Base-by-base conservation (phyloP, 306 rosid genomes). In the Pyrus bretschneideri region DNA sequence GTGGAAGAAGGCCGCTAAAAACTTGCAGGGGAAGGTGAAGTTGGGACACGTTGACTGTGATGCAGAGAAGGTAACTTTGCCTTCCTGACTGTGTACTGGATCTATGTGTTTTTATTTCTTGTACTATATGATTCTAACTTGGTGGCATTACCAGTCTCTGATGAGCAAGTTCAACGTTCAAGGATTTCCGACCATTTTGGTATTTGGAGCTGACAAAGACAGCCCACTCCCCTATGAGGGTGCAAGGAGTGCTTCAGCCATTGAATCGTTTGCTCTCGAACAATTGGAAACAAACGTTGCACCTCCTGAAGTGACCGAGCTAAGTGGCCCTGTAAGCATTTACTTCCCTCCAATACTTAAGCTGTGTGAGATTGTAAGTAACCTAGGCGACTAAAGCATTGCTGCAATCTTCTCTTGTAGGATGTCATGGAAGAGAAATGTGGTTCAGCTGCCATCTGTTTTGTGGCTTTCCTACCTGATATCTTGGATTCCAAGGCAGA, bases 31-130 rank as follows among this genome's bases (percentile, higher is more conserved):
- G 67, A 96, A 96, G 83, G 97, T 91, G 83, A 91, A 92, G 72
- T 83, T 96, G 80, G 99, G 99, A 78, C 99, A 96, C 61, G 94
- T 96, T 74, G 99, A 96, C 71, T 96, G 99, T 78, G 99, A 96
- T 74, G 91, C 96, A 9, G 99, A 96, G 59, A 87, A 92, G 97
- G 99, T 96, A 84, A 82, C 29, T 30, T 35, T 80, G 9, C 49
- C 45, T 19, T 70, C 9, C 9, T 65, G 17, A 15, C 17, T 5
- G 12, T 60, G 11, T 17, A 27, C 51, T 46, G 9, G 67, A 44
- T 29, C 29, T 38, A 29, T 22, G 45, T 63, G 8, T 21, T 70
- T 65, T 19, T 73, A n/a, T 27, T 27, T 44, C 30, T 11, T 46
- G 42, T 25, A 6, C 46, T 45, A 15, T 33, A 59, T 30, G 44